Base-by-base conservation (phyloP, 805 yeast species). In the Ogataea corticis region DNA sequence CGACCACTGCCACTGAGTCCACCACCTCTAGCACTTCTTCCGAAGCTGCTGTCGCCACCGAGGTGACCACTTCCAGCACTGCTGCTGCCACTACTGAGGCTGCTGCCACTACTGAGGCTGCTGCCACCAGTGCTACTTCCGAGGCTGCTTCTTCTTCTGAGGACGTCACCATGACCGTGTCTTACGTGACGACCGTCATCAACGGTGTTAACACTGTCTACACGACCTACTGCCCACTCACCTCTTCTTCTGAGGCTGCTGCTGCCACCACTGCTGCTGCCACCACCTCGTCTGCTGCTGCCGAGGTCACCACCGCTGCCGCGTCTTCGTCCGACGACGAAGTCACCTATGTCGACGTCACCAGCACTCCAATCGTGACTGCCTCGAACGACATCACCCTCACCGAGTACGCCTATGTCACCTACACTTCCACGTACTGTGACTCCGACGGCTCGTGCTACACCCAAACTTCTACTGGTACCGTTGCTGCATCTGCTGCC, bases 291-390 rank as follows among this genome's bases (percentile, higher is more conserved):
- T 21, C 49, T 41, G 37, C 44, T 34, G 42, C 48, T 28, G 42
- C 36, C 15, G 38, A 46, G 21, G 40, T 48, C 23, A 42, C 50
- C 18, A 40, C 54, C n/a, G 21, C 56, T 19, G 35, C 36, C 23
- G 42, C 42, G 4, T 33, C 45, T 21, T 25, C 41, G 14, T 32
- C 28, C 29, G 41, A 23, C 36, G 46, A 46, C n/a, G 54, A 50
- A 30, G 51, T 54, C 44, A 33, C 43, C 33, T 49, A 52, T 41
- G 51, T 45, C 38, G 60, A 49, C 45, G 45, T 44, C 38, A 50
- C 61, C 48, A 48, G 52, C 39, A 54, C 79, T 36, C 79, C 79
- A 48, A 61, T 67, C 39, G 72, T 66, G 46, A 69, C 74, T 41
- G 63, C 61, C 27, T 62, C 73, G 36, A 62, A 67, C 33, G 73